Evolutionary conservation across 805 yeast species (phyloP), one percentile per base, ranked within the genome.

Genomic region (Candida xiaguanensis): DNA sequence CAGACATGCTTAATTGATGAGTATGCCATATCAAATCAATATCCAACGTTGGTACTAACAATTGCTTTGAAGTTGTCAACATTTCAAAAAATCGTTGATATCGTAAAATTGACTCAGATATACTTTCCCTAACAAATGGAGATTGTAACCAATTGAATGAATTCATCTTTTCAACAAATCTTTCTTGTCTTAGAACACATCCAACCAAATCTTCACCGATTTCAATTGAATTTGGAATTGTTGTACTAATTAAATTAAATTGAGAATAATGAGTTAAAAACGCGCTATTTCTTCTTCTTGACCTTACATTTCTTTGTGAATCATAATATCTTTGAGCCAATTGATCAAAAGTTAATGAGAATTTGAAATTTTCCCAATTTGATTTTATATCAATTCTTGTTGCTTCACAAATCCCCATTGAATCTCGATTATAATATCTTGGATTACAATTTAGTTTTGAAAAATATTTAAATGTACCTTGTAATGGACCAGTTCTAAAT

Each of bases 11-110:
- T 14, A 57, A 44, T 30, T 52, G 58, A 34, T 58, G 60, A 3
- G 63, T 58, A 29, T 51, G 59, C 63, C 63, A 56, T 3, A 55
- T 31, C 33, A 58, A 43, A 28, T 56, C 60, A 19, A 58, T 55
- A 30, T 58, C 61, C 32, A 58, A 42, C 4, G 60, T 55, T 0
- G 63, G 61, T 1, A 55, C 55, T 15, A 34, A 26, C 12, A 26
- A 25, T 38, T 44, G 31, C 2, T 30, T 16, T 2, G 33, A 16
- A 9, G 18, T 35, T 8, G 26, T 34, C 24, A 34, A 25, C 11
- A 17, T 9, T 17, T 25, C 5, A 18, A 46, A 40, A 30, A 56
- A 58, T 7, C 49, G 42, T 8, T 38, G 9, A 36, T 58, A 58
- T 34, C 63, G 42, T 13, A 33, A 32, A 14, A 34, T 34, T 3